phyloP scores from a whole-genome alignment of 2,329 filamentous ascomycete genomes.

The Colletotrichum tanaceti region DNA sequence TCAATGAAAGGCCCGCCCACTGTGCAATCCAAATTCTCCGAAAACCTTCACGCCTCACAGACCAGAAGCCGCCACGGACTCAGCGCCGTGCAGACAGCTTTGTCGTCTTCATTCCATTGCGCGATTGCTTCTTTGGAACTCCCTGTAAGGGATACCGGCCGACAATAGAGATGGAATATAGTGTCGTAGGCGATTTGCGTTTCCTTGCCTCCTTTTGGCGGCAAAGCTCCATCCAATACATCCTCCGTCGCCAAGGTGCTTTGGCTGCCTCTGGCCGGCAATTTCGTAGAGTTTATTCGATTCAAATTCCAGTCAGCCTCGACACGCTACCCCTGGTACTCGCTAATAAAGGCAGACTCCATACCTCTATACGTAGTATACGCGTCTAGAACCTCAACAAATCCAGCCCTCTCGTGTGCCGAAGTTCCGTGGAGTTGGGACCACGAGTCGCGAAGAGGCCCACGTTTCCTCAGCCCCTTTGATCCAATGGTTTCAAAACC shows the following conservation, averaged over 20 bases:
- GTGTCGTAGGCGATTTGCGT: not conserved
- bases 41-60: not conserved
- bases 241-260: slow-evolving; percentile 9
- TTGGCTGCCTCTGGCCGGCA: not conserved
- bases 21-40: not conserved
- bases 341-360: not conserved
- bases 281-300: slow-evolving; percentile 14
- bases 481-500: slow-evolving; percentile 6
- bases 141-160: not conserved
- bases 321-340: not conserved
- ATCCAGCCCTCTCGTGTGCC: not conserved
- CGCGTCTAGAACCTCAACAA: not conserved
- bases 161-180: not conserved
- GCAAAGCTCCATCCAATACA: not conserved
- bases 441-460: not conserved
- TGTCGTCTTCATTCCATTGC: not conserved
- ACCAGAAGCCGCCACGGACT: not conserved
- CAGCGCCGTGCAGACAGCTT: not conserved
- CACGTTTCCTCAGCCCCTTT: not conserved
- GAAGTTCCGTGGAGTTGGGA: not conserved
- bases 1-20: not conserved
- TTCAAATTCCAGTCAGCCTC: not conserved
- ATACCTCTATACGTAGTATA: too few relatives aligned
- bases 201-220: not conserved
- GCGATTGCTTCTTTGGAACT: not conserved